These are phyloP conservation scores for Gentiana dahurica DNA, from an alignment of 257 asterid genomes.

Conservation along the genomic window DNA sequence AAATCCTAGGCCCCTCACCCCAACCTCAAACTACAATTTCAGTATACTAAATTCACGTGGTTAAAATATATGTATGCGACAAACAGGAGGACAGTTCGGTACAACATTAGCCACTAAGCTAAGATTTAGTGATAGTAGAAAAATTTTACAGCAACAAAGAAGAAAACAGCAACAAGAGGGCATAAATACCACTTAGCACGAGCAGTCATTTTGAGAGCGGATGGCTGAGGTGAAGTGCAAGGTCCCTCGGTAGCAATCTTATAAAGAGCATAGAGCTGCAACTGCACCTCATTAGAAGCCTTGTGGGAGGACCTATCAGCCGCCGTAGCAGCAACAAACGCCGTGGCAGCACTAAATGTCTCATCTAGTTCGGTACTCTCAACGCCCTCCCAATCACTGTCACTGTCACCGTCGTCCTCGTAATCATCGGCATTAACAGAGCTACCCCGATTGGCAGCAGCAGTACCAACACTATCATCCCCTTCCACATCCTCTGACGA, in stretches of 20 bases:
- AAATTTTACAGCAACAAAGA: no score
- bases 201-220: conserved; percentile 88
- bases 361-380: conserved; percentile 98
- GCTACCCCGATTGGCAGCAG: not conserved
- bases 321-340: conserved; percentile 88
- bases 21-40: no score
- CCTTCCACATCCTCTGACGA: conserved; percentile 9
- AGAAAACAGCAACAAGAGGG: no score
- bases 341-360: conserved; percentile 89
- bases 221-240: conserved; percentile 72
- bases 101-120: no score
- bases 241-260: conserved; percentile 99
- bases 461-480: not conserved
- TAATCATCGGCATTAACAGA: conserved; percentile 10
- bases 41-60: no score
- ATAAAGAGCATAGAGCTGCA: conserved; percentile 80
- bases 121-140: no score
- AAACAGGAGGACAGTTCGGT: no score
- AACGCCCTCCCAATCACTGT: conserved; percentile 98
- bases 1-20: no score
- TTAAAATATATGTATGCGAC: no score
- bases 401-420: conserved; percentile 28
- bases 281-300: conserved; percentile 78
- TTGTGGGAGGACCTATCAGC: conserved; percentile 55
- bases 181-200: conserved; percentile 82